phyloP scores from a whole-genome alignment of 2,329 filamentous ascomycete genomes.

The Dothideomycetes sp. region DNA sequence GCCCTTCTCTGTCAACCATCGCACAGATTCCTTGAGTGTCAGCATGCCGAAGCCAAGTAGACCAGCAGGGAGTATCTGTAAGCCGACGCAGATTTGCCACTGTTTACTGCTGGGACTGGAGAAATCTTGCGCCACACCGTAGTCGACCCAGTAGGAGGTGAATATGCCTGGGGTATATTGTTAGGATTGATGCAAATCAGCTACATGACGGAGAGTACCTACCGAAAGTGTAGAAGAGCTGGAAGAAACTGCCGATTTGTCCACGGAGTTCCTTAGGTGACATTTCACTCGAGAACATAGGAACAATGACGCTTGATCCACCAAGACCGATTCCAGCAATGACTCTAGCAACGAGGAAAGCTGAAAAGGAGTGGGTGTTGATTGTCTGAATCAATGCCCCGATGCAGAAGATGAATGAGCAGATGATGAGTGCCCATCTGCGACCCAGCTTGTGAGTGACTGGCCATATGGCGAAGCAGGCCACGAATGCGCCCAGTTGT shows the following conservation, averaged over 20 bases:
- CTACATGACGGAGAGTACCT: background rate
- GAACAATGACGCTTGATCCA: conserved; percentile 32
- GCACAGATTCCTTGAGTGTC: conserved; percentile 37
- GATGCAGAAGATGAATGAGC: conserved; percentile 30
- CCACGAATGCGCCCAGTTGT: conserved; percentile 42
- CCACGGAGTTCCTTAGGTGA: conserved; percentile 34
- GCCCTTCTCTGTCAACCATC: conserved; percentile 40
- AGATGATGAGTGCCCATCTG: conserved; percentile 32
- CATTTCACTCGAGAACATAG: conserved; percentile 32
- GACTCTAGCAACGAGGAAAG: conserved; percentile 37
- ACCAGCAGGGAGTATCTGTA: conserved; percentile 38
- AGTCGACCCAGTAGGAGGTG: conserved; percentile 44
- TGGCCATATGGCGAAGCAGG: conserved; percentile 39
- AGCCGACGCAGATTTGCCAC: conserved; percentile 46
- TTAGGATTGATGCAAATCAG: background rate
- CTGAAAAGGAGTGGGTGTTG: conserved; percentile 31
- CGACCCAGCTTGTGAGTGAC: conserved; percentile 37
- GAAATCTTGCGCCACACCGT: conserved; percentile 29
- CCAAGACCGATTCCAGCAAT: conserved; percentile 39
- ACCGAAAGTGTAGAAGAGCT: conserved; percentile 40
- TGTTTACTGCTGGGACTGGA: conserved; percentile 26
- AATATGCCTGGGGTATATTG: conserved; percentile 26
- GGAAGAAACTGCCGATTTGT: conserved; percentile 40
- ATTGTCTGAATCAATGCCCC: conserved; percentile 36
- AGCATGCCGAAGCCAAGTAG: conserved; percentile 39